phyloP scores from a whole-genome alignment of 78 protist genomes.

The Bigelowiella natans region DNA sequence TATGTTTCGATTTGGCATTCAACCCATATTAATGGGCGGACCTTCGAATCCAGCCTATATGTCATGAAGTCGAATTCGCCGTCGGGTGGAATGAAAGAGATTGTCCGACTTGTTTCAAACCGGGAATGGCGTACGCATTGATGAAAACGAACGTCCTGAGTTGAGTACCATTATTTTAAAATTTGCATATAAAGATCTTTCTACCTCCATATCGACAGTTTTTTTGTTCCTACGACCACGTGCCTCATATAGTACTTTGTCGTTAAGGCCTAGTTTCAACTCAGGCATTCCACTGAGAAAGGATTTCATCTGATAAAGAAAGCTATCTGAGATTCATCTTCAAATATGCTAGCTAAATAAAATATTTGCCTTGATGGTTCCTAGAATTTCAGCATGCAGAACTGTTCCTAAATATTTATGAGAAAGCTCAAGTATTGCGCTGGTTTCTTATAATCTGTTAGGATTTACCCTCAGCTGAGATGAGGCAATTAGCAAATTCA shows the following conservation, averaged over 20 bases:
- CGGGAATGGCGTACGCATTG: conserved; percentile 82
- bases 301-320: conserved; percentile 76
- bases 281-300: conserved; percentile 94
- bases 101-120: conserved; percentile 89
- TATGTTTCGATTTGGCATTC: conserved; percentile 40
- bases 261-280: conserved; percentile 76
- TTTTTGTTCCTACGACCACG: not conserved
- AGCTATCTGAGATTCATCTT: no score
- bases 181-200: not conserved
- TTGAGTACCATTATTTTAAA: conserved; percentile 70
- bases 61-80: conserved; percentile 91
- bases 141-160: conserved; percentile 96
- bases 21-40: conserved; percentile 84
- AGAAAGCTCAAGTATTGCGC: no score
- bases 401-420: no score
- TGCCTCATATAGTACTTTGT: not conserved
- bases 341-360: no score
- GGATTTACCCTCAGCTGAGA: no score
- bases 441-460: no score
- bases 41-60: conserved; percentile 76
- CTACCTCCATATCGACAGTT: not conserved
- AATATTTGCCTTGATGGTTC: conserved; percentile 70
- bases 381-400: conserved; percentile 77
- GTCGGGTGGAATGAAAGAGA: conserved; percentile 96
- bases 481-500: conserved; percentile 6